A percentile compares a stretch with the other conserved stretches of the same genome.
phyloP scores from a whole-genome alignment of 352 stramenopile genomes.

The Aphanomyces euteiches region DNA sequence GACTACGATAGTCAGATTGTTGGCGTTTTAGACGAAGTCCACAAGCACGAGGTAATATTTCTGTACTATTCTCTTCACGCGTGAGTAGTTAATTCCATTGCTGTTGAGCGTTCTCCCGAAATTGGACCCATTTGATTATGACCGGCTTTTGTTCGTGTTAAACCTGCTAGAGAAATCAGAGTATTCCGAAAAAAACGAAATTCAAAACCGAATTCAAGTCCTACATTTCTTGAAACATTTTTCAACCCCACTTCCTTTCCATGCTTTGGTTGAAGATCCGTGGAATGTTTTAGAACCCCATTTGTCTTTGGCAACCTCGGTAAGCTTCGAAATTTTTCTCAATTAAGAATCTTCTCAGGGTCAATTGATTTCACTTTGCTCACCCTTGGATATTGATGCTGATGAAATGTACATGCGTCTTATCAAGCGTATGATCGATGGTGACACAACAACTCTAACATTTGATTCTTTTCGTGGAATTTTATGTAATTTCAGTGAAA shows the following conservation, averaged over 20 bases:
- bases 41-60: conserved; percentile 53
- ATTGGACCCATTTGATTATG: conserved; percentile 55
- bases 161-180: conserved; percentile 58
- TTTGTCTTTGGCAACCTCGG: conserved; percentile 14
- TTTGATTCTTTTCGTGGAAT: conserved; percentile 21
- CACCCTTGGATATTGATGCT: conserved; percentile 54
- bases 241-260: conserved; percentile 48
- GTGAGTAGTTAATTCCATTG: conserved; percentile 54
- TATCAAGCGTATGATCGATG: conserved; percentile 60
- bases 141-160: conserved; percentile 71
- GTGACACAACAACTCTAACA: conserved; percentile 14
- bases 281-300: conserved; percentile 46
- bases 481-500: conserved; percentile 12
- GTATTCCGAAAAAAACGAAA: conserved; percentile 54
- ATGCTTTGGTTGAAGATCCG: conserved; percentile 60
- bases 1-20: conserved; percentile 78
- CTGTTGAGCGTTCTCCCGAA: conserved; percentile 33
- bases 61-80: neutral
- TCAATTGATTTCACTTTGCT: conserved; percentile 21
- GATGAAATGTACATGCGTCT: conserved; percentile 74
- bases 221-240: conserved; percentile 48
- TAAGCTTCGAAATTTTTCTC: neutral
- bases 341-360: conserved; percentile 8
- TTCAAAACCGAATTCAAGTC: conserved; percentile 57
- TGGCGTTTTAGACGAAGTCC: conserved; percentile 73